These are phyloP conservation scores for Nicotiana tabacum DNA, from an alignment of 257 asterid genomes.

Conservation along the genomic window DNA sequence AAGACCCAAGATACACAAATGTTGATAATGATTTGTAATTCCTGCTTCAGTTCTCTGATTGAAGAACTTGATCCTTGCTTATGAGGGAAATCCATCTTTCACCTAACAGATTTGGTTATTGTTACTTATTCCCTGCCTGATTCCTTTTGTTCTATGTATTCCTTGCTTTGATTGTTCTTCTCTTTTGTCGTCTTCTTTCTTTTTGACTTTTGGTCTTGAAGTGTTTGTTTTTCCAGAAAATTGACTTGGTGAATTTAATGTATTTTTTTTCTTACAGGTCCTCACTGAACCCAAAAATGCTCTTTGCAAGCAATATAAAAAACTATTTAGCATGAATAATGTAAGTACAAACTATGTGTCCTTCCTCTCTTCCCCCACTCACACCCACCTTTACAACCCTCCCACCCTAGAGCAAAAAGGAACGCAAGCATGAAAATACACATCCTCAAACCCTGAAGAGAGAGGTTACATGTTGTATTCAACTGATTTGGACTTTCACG, in stretches of 20 bases:
- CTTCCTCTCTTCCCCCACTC: background rate
- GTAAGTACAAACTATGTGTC: conserved; percentile 39
- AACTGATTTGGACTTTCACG: background rate
- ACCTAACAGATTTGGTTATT: background rate
- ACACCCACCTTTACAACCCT: background rate
- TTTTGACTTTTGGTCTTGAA: conserved; percentile 9
- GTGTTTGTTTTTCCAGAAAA: conserved; percentile 3
- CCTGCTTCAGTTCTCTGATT: background rate
- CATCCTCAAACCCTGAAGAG: background rate
- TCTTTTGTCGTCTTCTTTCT: background rate
- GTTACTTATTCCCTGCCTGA: background rate
- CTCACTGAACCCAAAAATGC: conserved; percentile 85
- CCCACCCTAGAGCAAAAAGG: background rate
- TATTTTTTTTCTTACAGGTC: conserved; percentile 40
- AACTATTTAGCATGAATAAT: conserved; percentile 71
- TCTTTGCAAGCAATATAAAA: conserved; percentile 87
- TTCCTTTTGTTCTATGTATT: background rate
- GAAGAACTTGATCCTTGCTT: background rate
- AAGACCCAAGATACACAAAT: background rate
- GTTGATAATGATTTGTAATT: background rate
- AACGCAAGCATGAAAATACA: background rate
- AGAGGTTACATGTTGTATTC: background rate
- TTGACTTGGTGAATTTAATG: background rate
- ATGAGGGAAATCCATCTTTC: background rate
- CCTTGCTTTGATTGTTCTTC: background rate